Percentiles rank a stretch among this genome's conserved stretches.
phyloP scores from a whole-genome alignment of 2,329 filamentous ascomycete species.

The Amylocarpus encephaloides region DNA sequence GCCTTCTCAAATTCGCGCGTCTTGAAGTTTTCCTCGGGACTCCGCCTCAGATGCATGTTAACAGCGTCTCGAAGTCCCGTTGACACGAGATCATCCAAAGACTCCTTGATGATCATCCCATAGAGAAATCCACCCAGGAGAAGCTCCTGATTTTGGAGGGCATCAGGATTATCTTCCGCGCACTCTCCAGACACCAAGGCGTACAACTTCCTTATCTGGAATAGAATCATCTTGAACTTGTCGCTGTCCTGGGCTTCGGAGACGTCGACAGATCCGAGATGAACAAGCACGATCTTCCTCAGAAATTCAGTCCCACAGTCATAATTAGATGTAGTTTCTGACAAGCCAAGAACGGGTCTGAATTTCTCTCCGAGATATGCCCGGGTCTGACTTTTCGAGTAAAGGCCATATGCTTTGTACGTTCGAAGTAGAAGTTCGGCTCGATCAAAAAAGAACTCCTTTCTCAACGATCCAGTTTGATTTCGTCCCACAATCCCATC shows the following conservation, averaged over 20 bases:
- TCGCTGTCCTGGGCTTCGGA: constrained; percentile 78
- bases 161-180: constrained; percentile 90
- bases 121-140: constrained; percentile 90
- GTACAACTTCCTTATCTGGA: constrained; percentile 96
- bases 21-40: constrained; percentile 63
- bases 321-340: constrained; percentile 77
- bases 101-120: constrained; percentile 91
- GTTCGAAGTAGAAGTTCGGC: constrained; percentile 87
- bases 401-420: constrained; percentile 84
- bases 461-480: constrained; percentile 69
- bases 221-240: constrained; percentile 89
- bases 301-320: constrained; percentile 89
- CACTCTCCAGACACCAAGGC: constrained; percentile 89
- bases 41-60: constrained; percentile 50
- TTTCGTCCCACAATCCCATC: constrained; percentile 80
- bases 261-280: constrained; percentile 80
- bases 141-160: constrained; percentile 92
- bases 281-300: constrained; percentile 81
- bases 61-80: constrained; percentile 45
- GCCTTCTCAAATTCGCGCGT: constrained; percentile 73
- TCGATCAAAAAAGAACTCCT: constrained; percentile 91
- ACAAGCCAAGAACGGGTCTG: constrained; percentile 75
- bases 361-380: constrained; percentile 89
- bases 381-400: constrained; percentile 74
- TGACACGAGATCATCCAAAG: constrained; percentile 79